Conservation (phyloP, 805 yeast genomes). For the Candida alai region DNA sequence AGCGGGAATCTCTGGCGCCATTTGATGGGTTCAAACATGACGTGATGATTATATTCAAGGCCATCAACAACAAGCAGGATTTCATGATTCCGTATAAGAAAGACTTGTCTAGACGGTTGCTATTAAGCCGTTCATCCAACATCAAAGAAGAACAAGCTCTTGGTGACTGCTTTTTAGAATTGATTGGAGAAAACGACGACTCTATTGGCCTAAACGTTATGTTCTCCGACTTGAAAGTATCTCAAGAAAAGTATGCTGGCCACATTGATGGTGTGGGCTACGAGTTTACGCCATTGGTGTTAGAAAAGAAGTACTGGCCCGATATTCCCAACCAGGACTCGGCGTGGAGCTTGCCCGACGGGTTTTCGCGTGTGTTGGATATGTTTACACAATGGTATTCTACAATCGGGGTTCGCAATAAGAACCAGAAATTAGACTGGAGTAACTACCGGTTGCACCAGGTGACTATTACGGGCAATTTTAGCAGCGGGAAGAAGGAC, state of each 20-base stretch:
- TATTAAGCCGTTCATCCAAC: slow-evolving; percentile 20
- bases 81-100: slow-evolving; percentile 28
- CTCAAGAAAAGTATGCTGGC: slow-evolving; percentile 8
- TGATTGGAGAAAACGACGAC: slow-evolving; percentile 29
- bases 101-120: slow-evolving; percentile 35
- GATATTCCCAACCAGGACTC: slow-evolving; percentile 25
- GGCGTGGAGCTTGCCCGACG: slow-evolving; percentile 21
- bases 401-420: slow-evolving; percentile 16
- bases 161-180: slow-evolving; percentile 20
- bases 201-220: slow-evolving; percentile 24
- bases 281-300: slow-evolving; percentile 29
- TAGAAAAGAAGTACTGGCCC: slow-evolving; percentile 39
- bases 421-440: slow-evolving; percentile 38
- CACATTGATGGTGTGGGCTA: slow-evolving; percentile 6
- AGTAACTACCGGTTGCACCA: slow-evolving; percentile 39
- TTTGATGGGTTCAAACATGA: slow-evolving; percentile 16
- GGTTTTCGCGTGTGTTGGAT: slow-evolving; percentile 11
- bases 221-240: slow-evolving; percentile 29
- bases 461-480: slow-evolving; percentile 27
- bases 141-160: slow-evolving; percentile 19
- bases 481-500: slow-evolving; percentile 29
- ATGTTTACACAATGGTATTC: slow-evolving; percentile 20
- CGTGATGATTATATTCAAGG: slow-evolving; percentile 27
- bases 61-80: slow-evolving; percentile 29
- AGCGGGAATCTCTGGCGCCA: slow-evolving; percentile 6